Conservation (phyloP, 306 rosid species). For the Rosa multiflora region DNA sequence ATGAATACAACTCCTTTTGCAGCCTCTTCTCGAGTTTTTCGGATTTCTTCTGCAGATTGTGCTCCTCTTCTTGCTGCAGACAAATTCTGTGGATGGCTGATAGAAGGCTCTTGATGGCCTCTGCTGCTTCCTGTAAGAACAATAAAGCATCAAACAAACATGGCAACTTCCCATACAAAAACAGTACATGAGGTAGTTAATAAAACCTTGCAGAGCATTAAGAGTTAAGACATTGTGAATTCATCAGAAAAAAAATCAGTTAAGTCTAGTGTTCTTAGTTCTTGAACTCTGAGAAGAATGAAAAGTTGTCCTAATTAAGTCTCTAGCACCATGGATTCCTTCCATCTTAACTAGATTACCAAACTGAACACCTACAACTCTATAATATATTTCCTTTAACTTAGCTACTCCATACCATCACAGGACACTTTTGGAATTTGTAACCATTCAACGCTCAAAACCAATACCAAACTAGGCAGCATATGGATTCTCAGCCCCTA, state of each 20-base stretch:
- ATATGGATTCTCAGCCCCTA: neutral
- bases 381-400: neutral
- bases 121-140: conserved; percentile 57
- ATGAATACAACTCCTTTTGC: conserved; percentile 44
- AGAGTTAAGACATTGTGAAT: neutral
- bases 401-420: neutral
- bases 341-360: neutral
- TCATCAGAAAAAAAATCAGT: neutral
- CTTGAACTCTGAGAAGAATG: neutral
- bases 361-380: neutral
- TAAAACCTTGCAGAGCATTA: neutral
- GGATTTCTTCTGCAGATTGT: conserved; percentile 47
- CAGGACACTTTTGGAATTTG: neutral
- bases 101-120: conserved; percentile 64
- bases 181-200: neutral
- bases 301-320: neutral
- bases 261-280: neutral
- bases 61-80: conserved; percentile 64
- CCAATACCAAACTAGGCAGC: neutral
- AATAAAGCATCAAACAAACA: conserved; percentile 13
- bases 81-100: conserved; percentile 47
- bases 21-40: conserved; percentile 59
- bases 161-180: neutral
- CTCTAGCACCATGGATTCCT: neutral
- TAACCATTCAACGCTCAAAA: neutral